Percentiles rank a stretch among this genome's conserved stretches.
Evolutionary conservation across 495 filamentous ascomycete genomes (phyloP).

Genomic region (Usnea hakonensis): DNA sequence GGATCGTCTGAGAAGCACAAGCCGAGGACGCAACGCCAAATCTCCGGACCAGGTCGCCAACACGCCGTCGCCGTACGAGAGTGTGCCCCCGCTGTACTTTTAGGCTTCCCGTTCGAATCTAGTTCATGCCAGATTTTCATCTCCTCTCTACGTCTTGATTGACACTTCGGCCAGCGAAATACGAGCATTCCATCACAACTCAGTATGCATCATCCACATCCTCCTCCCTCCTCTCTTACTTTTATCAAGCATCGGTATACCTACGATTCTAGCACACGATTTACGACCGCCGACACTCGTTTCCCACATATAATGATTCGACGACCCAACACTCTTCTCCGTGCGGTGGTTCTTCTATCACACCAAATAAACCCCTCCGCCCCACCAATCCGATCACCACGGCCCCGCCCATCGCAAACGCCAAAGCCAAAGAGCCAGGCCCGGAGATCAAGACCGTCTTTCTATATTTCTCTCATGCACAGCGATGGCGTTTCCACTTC

Average conservation of each 20-base stretch:
- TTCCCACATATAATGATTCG: not conserved
- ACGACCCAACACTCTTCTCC: not conserved
- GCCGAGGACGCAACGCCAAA: conserved; percentile 43
- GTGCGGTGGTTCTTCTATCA: not conserved
- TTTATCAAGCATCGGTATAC: not conserved
- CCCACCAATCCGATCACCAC: conserved; percentile 7
- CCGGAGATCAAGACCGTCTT: not conserved
- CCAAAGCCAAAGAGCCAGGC: not conserved
- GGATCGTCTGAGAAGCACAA: conserved; percentile 60
- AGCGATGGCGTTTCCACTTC: not conserved
- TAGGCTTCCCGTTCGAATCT: not conserved
- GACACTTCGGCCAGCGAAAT: not conserved
- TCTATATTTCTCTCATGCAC: not conserved
- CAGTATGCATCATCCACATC: not conserved
- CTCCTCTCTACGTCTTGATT: too few relatives aligned
- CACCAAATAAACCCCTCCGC: too few relatives aligned
- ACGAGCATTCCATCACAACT: not conserved
- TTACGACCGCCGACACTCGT: not conserved
- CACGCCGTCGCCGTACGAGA: conserved; percentile 50
- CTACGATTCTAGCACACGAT: not conserved
- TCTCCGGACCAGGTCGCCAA: conserved; percentile 27
- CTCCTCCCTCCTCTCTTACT: not conserved
- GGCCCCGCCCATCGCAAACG: not conserved
- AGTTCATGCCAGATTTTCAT: not conserved
- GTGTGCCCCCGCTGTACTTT: conserved; percentile 37